Percentiles rank a stretch among this genome's conserved stretches.
Conservation (phyloP, 1,284 basidiomycete species). For the Trametes versicolor region DNA sequence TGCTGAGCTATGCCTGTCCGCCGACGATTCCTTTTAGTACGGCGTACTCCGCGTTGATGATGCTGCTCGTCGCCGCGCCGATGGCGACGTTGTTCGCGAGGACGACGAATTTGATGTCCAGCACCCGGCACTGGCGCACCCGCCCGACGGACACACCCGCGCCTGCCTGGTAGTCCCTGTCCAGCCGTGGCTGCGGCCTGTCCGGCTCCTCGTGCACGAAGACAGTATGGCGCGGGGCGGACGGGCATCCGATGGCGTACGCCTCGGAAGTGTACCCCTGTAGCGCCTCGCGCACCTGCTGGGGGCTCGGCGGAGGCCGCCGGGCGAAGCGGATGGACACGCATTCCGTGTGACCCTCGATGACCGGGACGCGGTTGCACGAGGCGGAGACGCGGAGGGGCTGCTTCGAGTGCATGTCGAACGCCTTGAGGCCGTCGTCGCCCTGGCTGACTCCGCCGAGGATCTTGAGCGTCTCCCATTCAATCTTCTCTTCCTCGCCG, state of each 20-base stretch:
- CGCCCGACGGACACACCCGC: constrained; percentile 94
- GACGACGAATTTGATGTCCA: constrained; percentile 97
- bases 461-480: constrained; percentile 98
- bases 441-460: constrained; percentile 80
- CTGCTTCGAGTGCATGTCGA: constrained; percentile 87
- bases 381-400: constrained; percentile 91
- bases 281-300: constrained; percentile 89
- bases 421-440: constrained; percentile 65
- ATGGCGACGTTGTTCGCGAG: constrained; percentile 96
- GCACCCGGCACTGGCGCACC: constrained; percentile 88
- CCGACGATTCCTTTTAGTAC: constrained; percentile 78
- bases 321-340: constrained; percentile 89
- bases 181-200: constrained; percentile 93
- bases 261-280: constrained; percentile 81
- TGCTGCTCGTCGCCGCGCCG: constrained; percentile 96
- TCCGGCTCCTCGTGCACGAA: constrained; percentile 94
- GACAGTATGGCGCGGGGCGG: constrained; percentile 89
- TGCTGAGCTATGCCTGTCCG: constrained; percentile 40
- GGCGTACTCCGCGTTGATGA: constrained; percentile 98
- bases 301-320: constrained; percentile 85
- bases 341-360: constrained; percentile 94
- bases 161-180: constrained; percentile 91
- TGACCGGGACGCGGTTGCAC: constrained; percentile 63
- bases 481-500: constrained; percentile 99
- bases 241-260: constrained; percentile 84